Evolutionary conservation across 192 early-diverging fungal species (phyloP), one percentile per base, ranked within the genome.

Genomic region (Coemansia sp.): DNA sequence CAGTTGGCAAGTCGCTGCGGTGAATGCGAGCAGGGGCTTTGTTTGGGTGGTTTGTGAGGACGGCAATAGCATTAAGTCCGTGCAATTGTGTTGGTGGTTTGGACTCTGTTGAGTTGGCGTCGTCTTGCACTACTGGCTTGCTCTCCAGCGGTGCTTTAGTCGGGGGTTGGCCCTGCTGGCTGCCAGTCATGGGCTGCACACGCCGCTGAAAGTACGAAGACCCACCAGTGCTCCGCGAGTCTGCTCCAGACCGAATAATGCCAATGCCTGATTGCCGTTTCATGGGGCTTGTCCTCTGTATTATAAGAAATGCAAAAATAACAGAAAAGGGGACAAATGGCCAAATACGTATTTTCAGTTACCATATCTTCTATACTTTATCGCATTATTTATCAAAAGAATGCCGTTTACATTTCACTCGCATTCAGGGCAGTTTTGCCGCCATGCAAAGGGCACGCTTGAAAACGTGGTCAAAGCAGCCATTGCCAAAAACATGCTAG

Each of bases 381-480:
- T 27, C 54, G 7, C n/a, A n/a, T 21, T 43, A 48, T 60, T 15
- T 54, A 15, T 4, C 11, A 38, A 12, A 52, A 23, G 24, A 41
- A 91, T 93, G 89, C 87, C 88, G 25, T 87, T 96, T 70, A 92
- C 92, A 3, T 85, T 88, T 56, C 97, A 99, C 66, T 88, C 90
- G 11, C 97, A 99, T 70, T 95, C 93, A 1, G 97, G 97, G 4
- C 90, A 96, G 82, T 98, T 93, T 84, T 99, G 97, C 72, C 81
- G 84, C 38, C 97, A 99, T 69, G 97, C 93, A 35, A 81, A 87
- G 19, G 97, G 95, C 19, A 80, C 67, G 9, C 83, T 99, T 6
- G 93, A 97, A 63, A 84, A 88, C 19, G 90, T 94, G 0, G 86
- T 99, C 12, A 62, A 82, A 53, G 67, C 79, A n/a, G 97, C 95